Conservation (phyloP, 129 eudicot genomes). For the Mikania micrantha region DNA sequence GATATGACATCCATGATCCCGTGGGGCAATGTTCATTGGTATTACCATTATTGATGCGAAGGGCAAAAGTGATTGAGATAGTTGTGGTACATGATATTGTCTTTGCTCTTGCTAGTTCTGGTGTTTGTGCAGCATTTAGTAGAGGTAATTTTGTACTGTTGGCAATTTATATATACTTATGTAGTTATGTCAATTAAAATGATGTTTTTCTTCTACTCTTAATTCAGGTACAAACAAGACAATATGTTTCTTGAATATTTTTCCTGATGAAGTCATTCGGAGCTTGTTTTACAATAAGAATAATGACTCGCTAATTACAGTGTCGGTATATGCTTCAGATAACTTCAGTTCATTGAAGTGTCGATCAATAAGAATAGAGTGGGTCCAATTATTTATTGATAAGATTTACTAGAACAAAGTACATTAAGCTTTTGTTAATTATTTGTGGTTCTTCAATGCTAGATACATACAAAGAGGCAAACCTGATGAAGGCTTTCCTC, state of each 20-base stretch:
- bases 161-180: not conserved
- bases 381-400: constrained; percentile 10
- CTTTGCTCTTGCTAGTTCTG: constrained; percentile 76
- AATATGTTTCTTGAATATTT: constrained; percentile 65
- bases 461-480: constrained; percentile 67
- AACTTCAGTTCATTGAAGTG: constrained; percentile 64
- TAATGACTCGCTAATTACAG: constrained; percentile 67
- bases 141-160: constrained; percentile 36
- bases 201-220: not conserved
- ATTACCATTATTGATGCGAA: constrained; percentile 49
- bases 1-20: constrained; percentile 67
- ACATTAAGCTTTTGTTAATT: not conserved
- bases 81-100: constrained; percentile 77
- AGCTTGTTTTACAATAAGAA: constrained; percentile 74
- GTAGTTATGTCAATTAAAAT: not conserved
- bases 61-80: constrained; percentile 64
- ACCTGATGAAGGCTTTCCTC: constrained; percentile 75
- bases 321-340: constrained; percentile 71
- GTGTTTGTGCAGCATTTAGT: constrained; percentile 77
- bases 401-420: not conserved
- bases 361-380: constrained; percentile 78
- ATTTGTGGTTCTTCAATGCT: not conserved
- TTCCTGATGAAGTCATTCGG: constrained; percentile 74
- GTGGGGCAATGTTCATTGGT: constrained; percentile 50
- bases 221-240: constrained; percentile 65